Conservation (phyloP, 208 protist species). For the Crithidia brevicula region DNA sequence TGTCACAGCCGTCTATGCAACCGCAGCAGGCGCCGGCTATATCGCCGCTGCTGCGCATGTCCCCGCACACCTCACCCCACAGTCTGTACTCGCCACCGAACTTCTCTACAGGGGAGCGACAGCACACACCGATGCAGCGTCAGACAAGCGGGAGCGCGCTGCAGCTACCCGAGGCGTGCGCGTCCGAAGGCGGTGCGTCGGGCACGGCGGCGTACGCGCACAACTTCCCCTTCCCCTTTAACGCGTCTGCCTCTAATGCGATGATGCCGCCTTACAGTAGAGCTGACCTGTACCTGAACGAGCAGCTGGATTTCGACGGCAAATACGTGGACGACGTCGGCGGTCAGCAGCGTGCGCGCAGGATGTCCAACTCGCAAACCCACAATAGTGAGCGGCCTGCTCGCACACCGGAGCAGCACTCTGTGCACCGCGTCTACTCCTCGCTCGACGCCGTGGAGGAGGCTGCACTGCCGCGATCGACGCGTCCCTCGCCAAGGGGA, state of each 20-base stretch:
- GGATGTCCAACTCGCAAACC: too few species aligned
- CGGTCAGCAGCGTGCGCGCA: too few species aligned
- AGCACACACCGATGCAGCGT: neutral
- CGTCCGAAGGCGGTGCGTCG: neutral
- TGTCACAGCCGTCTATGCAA: neutral
- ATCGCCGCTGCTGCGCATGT: slow-evolving; percentile 7
- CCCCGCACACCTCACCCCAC: slow-evolving; percentile 8
- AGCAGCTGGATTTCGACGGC: neutral
- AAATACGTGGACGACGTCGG: too few species aligned
- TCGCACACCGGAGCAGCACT: too few species aligned
- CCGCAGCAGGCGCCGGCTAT: neutral
- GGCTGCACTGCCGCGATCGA: too few species aligned
- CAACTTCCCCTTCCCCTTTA: slow-evolving; percentile 14
- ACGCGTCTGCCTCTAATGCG: neutral
- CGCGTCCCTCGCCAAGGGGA: too few species aligned
- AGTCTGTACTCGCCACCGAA: neutral
- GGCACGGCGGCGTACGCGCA: slow-evolving; percentile 1
- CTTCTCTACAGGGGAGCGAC: neutral
- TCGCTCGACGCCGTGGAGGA: too few species aligned
- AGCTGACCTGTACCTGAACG: slow-evolving; percentile 1
- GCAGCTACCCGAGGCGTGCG: neutral
- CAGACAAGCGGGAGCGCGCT: neutral
- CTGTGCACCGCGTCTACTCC: too few species aligned
- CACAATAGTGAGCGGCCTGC: too few species aligned
- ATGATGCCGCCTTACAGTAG: slow-evolving; percentile 14